Evolutionary conservation across 2,329 filamentous ascomycete genomes (phyloP).

Genomic region (Hymenoscyphus occultus): DNA sequence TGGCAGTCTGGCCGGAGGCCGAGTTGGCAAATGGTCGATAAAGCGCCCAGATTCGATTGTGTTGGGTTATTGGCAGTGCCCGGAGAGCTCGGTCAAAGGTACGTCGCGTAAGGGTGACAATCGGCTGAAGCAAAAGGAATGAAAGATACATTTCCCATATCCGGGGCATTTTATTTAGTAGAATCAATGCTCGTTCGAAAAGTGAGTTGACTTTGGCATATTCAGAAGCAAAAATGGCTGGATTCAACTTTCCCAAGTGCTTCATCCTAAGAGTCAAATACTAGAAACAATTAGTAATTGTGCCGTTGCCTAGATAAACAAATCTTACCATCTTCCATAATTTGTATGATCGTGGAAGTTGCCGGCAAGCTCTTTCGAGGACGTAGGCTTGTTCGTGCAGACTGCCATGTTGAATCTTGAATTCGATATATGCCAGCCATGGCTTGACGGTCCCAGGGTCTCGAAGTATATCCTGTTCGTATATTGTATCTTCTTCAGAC

Average conservation of each 20-base stretch:
- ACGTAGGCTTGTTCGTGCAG: slow-evolving; percentile 80
- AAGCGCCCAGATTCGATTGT: slow-evolving; percentile 90
- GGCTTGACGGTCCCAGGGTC: slow-evolving; percentile 84
- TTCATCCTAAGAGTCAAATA: slow-evolving; percentile 83
- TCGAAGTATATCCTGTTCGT: slow-evolving; percentile 92
- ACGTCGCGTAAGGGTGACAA: slow-evolving; percentile 79
- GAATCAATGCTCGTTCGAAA: slow-evolving; percentile 86
- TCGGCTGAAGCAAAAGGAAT: slow-evolving; percentile 87
- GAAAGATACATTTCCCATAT: slow-evolving; percentile 98
- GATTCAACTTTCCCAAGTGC: slow-evolving; percentile 79
- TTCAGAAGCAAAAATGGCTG: slow-evolving; percentile 73
- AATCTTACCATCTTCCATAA: slow-evolving; percentile 82
- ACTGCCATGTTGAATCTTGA: slow-evolving; percentile 84
- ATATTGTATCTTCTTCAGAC: slow-evolving; percentile 85
- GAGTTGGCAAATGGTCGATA: slow-evolving; percentile 91
- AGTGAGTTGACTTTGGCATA: slow-evolving; percentile 92
- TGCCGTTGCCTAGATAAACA: slow-evolving; percentile 3
- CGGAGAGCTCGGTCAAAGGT: slow-evolving; percentile 91
- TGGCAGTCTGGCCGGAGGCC: slow-evolving; percentile 82
- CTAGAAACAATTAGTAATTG: slow-evolving; percentile 41
- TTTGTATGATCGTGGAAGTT: slow-evolving; percentile 94
- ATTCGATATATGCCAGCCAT: slow-evolving; percentile 91
- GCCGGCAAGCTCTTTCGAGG: slow-evolving; percentile 85
- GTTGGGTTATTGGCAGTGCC: slow-evolving; percentile 89
- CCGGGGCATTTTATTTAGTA: slow-evolving; percentile 97